Evolutionary conservation across 73 alveolate species (phyloP).

Genomic region (Paramecium tetraurelia): DNA sequence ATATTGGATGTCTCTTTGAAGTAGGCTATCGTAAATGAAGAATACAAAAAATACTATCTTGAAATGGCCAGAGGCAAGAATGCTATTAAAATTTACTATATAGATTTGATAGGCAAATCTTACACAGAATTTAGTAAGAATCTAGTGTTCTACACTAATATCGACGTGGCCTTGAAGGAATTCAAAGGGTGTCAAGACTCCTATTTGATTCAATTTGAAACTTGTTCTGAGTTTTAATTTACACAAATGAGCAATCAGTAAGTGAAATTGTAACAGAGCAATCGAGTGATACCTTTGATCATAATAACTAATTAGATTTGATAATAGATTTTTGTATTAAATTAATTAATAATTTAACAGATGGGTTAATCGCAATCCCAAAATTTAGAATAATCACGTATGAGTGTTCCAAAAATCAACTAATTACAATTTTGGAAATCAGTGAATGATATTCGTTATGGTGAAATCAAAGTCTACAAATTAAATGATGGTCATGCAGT

Average conservation of each 20-base stretch:
- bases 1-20: not conserved
- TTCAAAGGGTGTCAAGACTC: not conserved
- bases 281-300: not conserved
- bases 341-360: not conserved
- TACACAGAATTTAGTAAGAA: not conserved
- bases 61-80: not conserved
- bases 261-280: not conserved
- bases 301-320: not conserved
- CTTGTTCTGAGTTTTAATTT: not conserved
- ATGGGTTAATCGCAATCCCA: slow-evolving; percentile 6
- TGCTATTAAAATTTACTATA: not conserved
- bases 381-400: not conserved
- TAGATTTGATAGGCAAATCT: not conserved
- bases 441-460: not conserved
- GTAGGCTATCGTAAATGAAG: not conserved
- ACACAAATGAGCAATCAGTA: not conserved
- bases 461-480: not conserved
- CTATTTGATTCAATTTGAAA: not conserved
- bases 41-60: not conserved
- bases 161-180: not conserved
- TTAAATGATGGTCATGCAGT: not conserved
- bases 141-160: not conserved
- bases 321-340: not conserved
- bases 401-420: not conserved
- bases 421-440: not conserved